phyloP scores from a whole-genome alignment of 1,284 basidiomycete species.

The Inonotus obliquus region DNA sequence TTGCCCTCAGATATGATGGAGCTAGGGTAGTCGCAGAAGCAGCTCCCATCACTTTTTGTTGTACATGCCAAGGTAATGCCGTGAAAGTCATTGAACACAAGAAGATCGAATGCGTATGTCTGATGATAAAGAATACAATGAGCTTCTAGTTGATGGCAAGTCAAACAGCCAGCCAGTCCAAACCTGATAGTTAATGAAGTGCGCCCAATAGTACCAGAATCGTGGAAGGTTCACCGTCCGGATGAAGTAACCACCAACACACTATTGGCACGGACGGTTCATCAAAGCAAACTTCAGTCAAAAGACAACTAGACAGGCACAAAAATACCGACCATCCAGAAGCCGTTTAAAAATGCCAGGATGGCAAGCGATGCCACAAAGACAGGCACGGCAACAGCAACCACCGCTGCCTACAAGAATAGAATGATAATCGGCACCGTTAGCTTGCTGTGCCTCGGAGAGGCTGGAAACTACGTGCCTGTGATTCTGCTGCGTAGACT shows the following conservation, averaged over 20 bases:
- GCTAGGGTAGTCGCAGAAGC: conserved; percentile 30
- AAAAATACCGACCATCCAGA: conserved; percentile 48
- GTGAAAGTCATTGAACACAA: conserved; percentile 45
- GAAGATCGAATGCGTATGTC: conserved; percentile 39
- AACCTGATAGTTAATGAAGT: conserved; percentile 45
- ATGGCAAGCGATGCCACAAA: conserved; percentile 61
- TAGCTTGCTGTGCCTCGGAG: background rate
- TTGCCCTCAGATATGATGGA: conserved; percentile 24
- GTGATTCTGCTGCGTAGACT: conserved; percentile 52
- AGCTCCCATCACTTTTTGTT: conserved; percentile 24
- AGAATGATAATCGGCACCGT: background rate
- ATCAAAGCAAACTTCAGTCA: background rate
- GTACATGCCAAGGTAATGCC: conserved; percentile 44
- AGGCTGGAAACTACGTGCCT: conserved; percentile 27
- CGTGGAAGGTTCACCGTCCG: conserved; percentile 46
- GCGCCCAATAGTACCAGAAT: conserved; percentile 57
- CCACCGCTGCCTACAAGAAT: conserved; percentile 33
- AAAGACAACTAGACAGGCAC: background rate
- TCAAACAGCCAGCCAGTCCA: conserved; percentile 18
- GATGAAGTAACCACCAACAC: conserved; percentile 40
- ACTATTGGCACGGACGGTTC: conserved; percentile 12
- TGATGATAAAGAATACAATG: conserved; percentile 20
- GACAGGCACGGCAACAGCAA: conserved; percentile 50
- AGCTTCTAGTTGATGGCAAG: background rate
- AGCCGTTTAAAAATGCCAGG: conserved; percentile 52